Base-by-base conservation (phyloP, 2,329 filamentous ascomycete genomes). In the Alternaria angustiovoidea region DNA sequence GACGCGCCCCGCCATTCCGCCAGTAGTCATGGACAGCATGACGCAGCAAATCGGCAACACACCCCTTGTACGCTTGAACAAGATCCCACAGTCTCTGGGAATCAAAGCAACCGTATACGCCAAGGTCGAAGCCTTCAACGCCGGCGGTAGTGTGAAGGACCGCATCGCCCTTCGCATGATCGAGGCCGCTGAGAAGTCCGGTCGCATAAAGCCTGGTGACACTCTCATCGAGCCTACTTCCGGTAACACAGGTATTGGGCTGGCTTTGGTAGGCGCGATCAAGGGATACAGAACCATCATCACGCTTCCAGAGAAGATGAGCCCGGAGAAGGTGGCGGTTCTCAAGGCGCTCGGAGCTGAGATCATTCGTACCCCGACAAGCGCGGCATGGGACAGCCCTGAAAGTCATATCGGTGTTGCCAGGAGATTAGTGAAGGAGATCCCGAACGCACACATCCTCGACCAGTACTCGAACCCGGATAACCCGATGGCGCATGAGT, bases 251-350 rank as follows among this genome's bases (percentile, higher is more conserved):
- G 95, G 95, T 68, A 99, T 99, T 68, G 95, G 95, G 22, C 86
- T 99, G 41, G 95, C 95, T 28, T 88, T 99, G 34, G 94, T 98
- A 18, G 94, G 88, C 59, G 95, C 95, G 16, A 91, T 99, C 75
- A 98, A 97, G 84, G 94, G 94, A 68, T 99, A 98, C 86, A 94
- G 94, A 81, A 96, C 94, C 41, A 98, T 99, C 81, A 99, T 99
- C 79, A 99, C 95, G 11, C 88, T 99, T 46, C 95, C 95, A 52
- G 95, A 99, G 83, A 99, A 99, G 85, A 99, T 99, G 95, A 97
- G 93, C 1, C 91, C 93, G 48, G 95, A 99, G 81, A 99, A 99
- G 81, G 95, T 99, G 39, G 91, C 94, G 2, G 95, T 99, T 28
- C 86, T 99, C 63, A 91, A 93, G 71, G 94, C 95, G 30, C 87